These are phyloP conservation scores for Paecilomyces sp. DNA, from an alignment of 2,329 filamentous ascomycete species.

Conservation along the genomic window DNA sequence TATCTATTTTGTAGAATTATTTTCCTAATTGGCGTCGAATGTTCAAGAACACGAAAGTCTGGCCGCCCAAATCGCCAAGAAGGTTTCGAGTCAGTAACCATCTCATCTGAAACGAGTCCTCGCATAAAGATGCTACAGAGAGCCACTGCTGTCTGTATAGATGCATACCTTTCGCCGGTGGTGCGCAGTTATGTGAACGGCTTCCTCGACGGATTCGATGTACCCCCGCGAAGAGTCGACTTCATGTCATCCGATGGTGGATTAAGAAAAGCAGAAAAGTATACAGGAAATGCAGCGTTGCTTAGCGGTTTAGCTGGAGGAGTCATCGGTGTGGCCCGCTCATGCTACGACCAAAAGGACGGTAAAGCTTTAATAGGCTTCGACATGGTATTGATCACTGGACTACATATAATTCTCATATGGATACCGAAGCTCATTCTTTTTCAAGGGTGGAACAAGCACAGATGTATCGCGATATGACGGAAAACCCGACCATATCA, in stretches of 20 bases:
- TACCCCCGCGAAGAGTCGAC: slow-evolving; percentile 43
- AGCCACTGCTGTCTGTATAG: slow-evolving; percentile 66
- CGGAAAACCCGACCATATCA: slow-evolving; percentile 82
- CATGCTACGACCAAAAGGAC: slow-evolving; percentile 63
- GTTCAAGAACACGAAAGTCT: slow-evolving; percentile 61
- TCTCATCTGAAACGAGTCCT: slow-evolving; percentile 71
- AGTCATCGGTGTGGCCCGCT: slow-evolving; percentile 77
- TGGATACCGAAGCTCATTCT: slow-evolving; percentile 41
- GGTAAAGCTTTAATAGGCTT: slow-evolving; percentile 80
- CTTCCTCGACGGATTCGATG: slow-evolving; percentile 2
- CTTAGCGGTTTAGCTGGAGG: slow-evolving; percentile 81
- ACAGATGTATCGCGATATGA: slow-evolving; percentile 82
- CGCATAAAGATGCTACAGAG: slow-evolving; percentile 73
- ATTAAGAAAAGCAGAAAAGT: slow-evolving; percentile 45
- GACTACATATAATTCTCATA: slow-evolving; percentile 73
- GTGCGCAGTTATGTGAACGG: slow-evolving; percentile 41
- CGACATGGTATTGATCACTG: slow-evolving; percentile 57
- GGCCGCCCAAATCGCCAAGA: slow-evolving; percentile 67
- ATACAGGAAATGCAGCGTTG: slow-evolving; percentile 76
- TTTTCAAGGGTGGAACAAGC: slow-evolving; percentile 89
- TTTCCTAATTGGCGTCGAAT: neutral
- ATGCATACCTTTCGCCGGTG: slow-evolving; percentile 69
- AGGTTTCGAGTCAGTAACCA: slow-evolving; percentile 63
- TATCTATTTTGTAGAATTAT: neutral
- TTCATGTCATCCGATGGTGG: slow-evolving; percentile 62